Evolutionary conservation across 164 flowering plant genomes (phyloP).

Genomic region (Dillenia suffruticosa): DNA sequence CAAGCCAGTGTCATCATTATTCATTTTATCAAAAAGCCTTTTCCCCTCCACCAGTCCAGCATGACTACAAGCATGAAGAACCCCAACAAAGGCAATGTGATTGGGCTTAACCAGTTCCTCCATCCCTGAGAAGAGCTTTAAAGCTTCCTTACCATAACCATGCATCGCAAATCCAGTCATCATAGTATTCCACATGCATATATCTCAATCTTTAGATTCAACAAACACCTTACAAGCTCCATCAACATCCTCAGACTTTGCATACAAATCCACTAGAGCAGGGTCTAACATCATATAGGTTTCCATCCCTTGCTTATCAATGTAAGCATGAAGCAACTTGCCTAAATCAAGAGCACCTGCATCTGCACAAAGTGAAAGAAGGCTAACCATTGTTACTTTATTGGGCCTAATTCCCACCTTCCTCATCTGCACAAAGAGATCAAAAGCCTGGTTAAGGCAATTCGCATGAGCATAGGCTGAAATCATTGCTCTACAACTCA

Average conservation of each 20-base stretch:
- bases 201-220: constrained; percentile 30
- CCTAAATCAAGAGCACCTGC: constrained; percentile 52
- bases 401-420: constrained; percentile 27
- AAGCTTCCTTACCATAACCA: constrained; percentile 47
- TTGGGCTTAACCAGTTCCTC: constrained; percentile 36
- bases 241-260: constrained; percentile 45
- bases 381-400: constrained; percentile 36
- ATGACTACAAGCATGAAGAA: constrained; percentile 59
- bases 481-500: constrained; percentile 39
- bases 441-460: constrained; percentile 27
- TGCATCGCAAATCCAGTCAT: constrained; percentile 50
- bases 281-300: constrained; percentile 36
- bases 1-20: constrained; percentile 21
- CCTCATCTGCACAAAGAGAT: constrained; percentile 36
- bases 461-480: constrained; percentile 38
- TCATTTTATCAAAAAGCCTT: constrained; percentile 35
- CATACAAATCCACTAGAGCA: constrained; percentile 45
- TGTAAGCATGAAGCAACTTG: constrained; percentile 41
- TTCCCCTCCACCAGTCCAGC: constrained; percentile 51
- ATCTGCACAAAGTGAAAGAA: constrained; percentile 40
- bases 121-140: constrained; percentile 44
- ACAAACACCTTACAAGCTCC: constrained; percentile 32
- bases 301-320: constrained; percentile 30
- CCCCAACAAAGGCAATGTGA: constrained; percentile 41
- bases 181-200: constrained; percentile 60